A percentile compares a stretch with the other conserved stretches of the same genome.
Evolutionary conservation across 495 filamentous ascomycete species (phyloP).

Genomic region (Penicillium samsonianum): DNA sequence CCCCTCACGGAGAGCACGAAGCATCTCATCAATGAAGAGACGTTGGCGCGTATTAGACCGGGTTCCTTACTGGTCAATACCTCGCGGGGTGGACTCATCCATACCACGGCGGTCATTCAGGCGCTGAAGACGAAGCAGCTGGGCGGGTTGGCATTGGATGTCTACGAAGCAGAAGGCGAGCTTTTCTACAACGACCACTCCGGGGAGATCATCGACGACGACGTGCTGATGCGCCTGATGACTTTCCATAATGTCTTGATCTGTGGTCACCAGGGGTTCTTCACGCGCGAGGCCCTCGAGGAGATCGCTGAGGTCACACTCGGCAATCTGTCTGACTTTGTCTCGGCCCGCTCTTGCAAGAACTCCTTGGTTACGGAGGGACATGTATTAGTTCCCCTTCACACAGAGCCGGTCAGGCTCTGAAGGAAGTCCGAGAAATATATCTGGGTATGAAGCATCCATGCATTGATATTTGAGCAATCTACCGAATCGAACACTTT

Average conservation of each 20-base stretch:
- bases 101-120: constrained; percentile 58
- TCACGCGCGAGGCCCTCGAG: constrained; percentile 63
- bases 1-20: constrained; percentile 60
- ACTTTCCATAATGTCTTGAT: constrained; percentile 71
- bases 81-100: constrained; percentile 62
- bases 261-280: constrained; percentile 70
- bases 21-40: constrained; percentile 60
- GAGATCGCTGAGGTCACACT: constrained; percentile 66
- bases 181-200: constrained; percentile 69
- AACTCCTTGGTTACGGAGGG: constrained; percentile 41
- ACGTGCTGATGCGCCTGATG: constrained; percentile 65
- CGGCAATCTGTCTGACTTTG: constrained; percentile 49
- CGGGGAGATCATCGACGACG: constrained; percentile 67
- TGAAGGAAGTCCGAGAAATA: constrained; percentile 10
- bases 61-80: constrained; percentile 67
- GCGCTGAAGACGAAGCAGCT: constrained; percentile 62
- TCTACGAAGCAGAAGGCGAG: constrained; percentile 74
- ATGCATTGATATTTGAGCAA: constrained; percentile 4
- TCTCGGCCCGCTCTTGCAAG: constrained; percentile 25
- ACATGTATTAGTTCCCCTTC: constrained; percentile 30
- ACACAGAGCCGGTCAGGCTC: constrained; percentile 40
- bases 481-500: neutral
- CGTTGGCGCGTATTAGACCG: constrained; percentile 56
- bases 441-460: neutral
- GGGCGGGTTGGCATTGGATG: constrained; percentile 77